Evolutionary conservation across 306 rosid species (phyloP).

Genomic region (Rosa multiflora): DNA sequence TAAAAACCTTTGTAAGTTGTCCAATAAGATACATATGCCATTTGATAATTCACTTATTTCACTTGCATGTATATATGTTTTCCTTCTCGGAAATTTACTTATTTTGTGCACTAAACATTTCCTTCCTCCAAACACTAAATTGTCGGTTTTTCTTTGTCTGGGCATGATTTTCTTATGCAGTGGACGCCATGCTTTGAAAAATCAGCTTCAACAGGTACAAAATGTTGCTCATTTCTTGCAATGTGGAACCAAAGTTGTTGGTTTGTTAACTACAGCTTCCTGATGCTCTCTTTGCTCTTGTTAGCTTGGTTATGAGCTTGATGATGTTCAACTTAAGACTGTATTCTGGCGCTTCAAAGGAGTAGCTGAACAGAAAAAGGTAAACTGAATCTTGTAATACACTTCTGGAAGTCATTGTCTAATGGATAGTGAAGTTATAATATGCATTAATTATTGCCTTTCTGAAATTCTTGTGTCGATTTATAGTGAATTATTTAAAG

Average conservation of each 20-base stretch:
- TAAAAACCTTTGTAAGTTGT: neutral
- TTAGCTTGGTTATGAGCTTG: slow-evolving; percentile 89
- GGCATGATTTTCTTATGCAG: slow-evolving; percentile 39
- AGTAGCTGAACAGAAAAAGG: slow-evolving; percentile 91
- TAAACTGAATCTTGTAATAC: slow-evolving; percentile 19
- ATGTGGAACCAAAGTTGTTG: neutral
- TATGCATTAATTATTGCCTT: neutral
- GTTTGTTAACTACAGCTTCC: neutral
- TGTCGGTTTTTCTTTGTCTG: neutral
- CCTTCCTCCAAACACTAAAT: slow-evolving; percentile 6
- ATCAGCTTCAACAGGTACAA: slow-evolving; percentile 73
- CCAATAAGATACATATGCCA: neutral
- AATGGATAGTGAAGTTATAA: neutral
- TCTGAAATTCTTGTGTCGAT: neutral
- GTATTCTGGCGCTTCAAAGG: slow-evolving; percentile 85
- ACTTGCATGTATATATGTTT: neutral
- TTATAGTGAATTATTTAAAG: neutral
- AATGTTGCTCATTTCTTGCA: slow-evolving; percentile 27
- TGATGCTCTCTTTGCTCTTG: neutral
- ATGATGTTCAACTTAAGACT: slow-evolving; percentile 52
- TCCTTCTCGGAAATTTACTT: neutral
- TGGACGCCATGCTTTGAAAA: slow-evolving; percentile 94
- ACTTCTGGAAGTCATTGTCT: neutral
- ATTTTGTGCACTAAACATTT: neutral
- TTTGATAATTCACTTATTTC: neutral